phyloP scores from a whole-genome alignment of 345 rosid genomes.

The Limnanthes douglasii region DNA sequence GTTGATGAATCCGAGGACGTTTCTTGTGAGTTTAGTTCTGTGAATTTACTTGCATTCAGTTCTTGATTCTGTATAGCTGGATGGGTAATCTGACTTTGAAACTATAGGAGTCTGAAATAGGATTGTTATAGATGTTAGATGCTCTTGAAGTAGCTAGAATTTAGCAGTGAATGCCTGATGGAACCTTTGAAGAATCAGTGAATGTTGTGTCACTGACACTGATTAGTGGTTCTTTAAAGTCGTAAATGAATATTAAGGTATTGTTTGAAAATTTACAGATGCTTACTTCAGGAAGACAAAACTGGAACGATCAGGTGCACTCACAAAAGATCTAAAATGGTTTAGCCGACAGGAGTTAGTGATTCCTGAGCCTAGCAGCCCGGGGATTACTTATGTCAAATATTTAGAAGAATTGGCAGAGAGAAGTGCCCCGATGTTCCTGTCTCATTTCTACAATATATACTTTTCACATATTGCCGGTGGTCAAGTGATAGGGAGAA shows the following conservation, averaged over 20 bases:
- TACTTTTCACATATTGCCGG: constrained; percentile 87
- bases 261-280: constrained; percentile 24
- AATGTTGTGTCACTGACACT: not conserved
- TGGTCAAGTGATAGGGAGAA: constrained; percentile 58
- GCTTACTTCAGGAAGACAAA: constrained; percentile 83
- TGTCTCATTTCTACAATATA: constrained; percentile 77
- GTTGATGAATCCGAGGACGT: constrained; percentile 72
- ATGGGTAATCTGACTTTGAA: not conserved
- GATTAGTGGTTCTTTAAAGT: not conserved
- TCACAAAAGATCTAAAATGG: constrained; percentile 67
- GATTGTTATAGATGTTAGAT: too few species aligned
- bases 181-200: not conserved
- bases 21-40: constrained; percentile 39
- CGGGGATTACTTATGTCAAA: constrained; percentile 48
- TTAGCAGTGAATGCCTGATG: too few species aligned
- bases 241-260: not conserved
- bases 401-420: constrained; percentile 63
- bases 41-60: not conserved
- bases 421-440: constrained; percentile 59
- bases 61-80: not conserved
- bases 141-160: too few species aligned
- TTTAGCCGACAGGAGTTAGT: constrained; percentile 21
- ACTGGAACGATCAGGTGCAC: constrained; percentile 47
- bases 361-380: constrained; percentile 49
- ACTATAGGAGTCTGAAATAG: too few species aligned